Base-by-base conservation (phyloP, 2,329 filamentous ascomycete genomes). In the Ambrosiella cleistominuta region DNA sequence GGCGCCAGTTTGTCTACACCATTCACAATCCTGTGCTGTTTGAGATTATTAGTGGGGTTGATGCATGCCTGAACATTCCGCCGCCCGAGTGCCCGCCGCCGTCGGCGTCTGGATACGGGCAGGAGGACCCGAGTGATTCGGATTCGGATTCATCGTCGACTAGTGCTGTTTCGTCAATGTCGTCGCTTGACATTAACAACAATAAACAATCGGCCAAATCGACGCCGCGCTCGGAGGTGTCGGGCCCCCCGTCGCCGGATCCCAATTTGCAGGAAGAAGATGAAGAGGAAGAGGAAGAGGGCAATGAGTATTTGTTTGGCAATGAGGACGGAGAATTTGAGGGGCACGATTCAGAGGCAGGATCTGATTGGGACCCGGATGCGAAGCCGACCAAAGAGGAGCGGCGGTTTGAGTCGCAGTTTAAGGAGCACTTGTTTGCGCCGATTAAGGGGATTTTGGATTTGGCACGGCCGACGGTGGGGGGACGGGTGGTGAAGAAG, bases 361-460 rank as follows among this genome's bases (percentile, higher is more conserved):
- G 44, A 9, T 56, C 54, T 7, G 54, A 56, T 17, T 56, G 27
- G 27, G 44, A 56, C 11, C 54, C 54, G 15, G 19, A 58, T 40
- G 57, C 57, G 37, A 47, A 55, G 35, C 15, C 13, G 11, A 36
- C 37, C n/a, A 13, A 39, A 17, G 39, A 54, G 27, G 50, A 57
- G 19, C 49, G 45, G n/a, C 27, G 55, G 37, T 57, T 47, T 56
- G 45, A 37, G 35, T 37, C 44, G 27, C 39, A 38, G 17, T 47
- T 50, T 42, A 36, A 27, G n/a, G 53, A 60, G 39, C 58, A 37
- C 35, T 27, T 27, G 19, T 13, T 27, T n/a, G 19, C 40, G 13
- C 15, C 19, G 19, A 12, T 56, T 12, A 12, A 37, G 12, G n/a
- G 36, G 40, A 13, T 44, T 17, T 50, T 56, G 36, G 54, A 47